Conservation (phyloP, 306 rosid genomes). For the Citrullus amarus region DNA sequence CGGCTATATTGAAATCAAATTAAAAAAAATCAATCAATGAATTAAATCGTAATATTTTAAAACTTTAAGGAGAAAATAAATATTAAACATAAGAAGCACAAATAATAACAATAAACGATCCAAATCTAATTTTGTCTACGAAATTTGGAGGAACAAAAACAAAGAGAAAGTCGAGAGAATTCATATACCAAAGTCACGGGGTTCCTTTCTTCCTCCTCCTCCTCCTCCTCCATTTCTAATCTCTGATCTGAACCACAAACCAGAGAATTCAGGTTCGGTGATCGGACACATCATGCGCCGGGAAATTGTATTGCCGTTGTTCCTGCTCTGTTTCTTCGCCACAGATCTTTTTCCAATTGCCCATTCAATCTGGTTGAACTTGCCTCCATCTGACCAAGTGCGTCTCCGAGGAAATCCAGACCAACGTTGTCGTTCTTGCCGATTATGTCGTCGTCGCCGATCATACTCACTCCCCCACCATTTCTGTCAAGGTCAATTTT, state of each 20-base stretch:
- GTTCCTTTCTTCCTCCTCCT: not conserved
- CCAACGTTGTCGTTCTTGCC: slow-evolving; percentile 78
- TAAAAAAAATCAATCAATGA: too few relatives aligned
- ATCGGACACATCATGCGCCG: slow-evolving; percentile 5
- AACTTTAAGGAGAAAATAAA: too few relatives aligned
- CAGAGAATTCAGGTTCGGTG: not conserved
- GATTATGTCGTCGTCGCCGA: slow-evolving; percentile 57
- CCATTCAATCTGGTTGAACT: slow-evolving; percentile 42
- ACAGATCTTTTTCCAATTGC: slow-evolving; percentile 10
- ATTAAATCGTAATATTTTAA: too few relatives aligned
- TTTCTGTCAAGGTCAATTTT: slow-evolving; percentile 53
- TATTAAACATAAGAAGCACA: too few relatives aligned
- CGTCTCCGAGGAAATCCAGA: slow-evolving; percentile 94
- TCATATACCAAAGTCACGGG: not conserved
- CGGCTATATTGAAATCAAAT: too few relatives aligned
- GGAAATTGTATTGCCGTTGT: not conserved
- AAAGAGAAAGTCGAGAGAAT: too few relatives aligned
- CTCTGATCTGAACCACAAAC: not conserved
- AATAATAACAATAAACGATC: too few relatives aligned
- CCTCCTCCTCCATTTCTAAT: not conserved
- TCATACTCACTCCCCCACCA: slow-evolving; percentile 34
- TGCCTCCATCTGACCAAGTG: slow-evolving; percentile 67
- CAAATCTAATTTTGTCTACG: too few relatives aligned
- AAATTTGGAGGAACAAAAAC: too few relatives aligned
- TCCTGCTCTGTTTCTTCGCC: slow-evolving; percentile 16